Percentiles rank a stretch among this genome's conserved stretches.
phyloP scores from a whole-genome alignment of 2,329 filamentous ascomycete species.

The Clonostachys rhizophaga region DNA sequence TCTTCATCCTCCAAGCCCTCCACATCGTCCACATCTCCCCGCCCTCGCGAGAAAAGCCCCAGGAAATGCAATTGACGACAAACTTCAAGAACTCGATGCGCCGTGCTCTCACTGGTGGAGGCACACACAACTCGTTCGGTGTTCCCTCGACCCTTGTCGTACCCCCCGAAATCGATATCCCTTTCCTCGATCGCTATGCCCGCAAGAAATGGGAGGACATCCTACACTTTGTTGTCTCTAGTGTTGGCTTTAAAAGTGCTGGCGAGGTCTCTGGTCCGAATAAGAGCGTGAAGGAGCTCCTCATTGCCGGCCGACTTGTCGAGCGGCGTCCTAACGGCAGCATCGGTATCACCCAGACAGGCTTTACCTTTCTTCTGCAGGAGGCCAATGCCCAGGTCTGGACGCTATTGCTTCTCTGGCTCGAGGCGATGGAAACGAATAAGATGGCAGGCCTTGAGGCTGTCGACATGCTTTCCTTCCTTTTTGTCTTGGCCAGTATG shows the following conservation, averaged over 20 bases:
- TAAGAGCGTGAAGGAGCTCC: constrained; percentile 76
- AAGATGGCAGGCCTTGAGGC: constrained; percentile 68
- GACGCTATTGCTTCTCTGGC: constrained; percentile 89
- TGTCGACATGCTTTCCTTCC: constrained; percentile 91
- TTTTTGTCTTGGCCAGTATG: constrained; percentile 91
- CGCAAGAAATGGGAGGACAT: constrained; percentile 93
- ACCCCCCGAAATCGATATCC: constrained; percentile 59
- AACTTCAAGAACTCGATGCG: constrained; percentile 83
- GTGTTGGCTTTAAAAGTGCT: constrained; percentile 50
- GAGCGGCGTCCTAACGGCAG: constrained; percentile 59
- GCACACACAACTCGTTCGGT: constrained; percentile 83
- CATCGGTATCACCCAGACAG: constrained; percentile 81
- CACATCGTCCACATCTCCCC: constrained; percentile 73
- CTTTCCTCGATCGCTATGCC: constrained; percentile 80
- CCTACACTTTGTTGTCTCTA: constrained; percentile 88
- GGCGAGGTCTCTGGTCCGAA: constrained; percentile 53
- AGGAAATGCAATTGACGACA: constrained; percentile 71
- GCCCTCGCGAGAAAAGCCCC: constrained; percentile 56
- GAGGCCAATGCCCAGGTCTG: constrained; percentile 96
- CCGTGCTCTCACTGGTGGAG: constrained; percentile 82
- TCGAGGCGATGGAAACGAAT: constrained; percentile 69
- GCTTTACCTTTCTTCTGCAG: constrained; percentile 91
- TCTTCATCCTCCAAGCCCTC: constrained; percentile 77
- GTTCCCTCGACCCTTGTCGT: constrained; percentile 68
- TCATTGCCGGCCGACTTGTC: constrained; percentile 78